Evolutionary conservation across 2,329 filamentous ascomycete genomes (phyloP).

Genomic region (Myriangium duriaei): DNA sequence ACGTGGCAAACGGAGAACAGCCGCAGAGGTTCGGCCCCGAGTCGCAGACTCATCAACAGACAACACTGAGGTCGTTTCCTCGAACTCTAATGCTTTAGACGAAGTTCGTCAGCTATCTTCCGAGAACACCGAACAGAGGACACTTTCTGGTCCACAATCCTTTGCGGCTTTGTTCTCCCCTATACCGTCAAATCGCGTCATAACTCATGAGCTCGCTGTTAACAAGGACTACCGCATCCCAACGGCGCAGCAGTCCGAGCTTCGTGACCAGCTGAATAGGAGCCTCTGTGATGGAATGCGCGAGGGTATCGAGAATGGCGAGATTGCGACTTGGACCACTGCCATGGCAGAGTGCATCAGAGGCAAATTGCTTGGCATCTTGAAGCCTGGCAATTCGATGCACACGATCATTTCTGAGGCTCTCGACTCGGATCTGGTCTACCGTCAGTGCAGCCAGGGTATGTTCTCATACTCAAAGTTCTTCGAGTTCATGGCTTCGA

Average conservation of each 20-base stretch:
- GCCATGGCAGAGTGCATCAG: constrained; percentile 59
- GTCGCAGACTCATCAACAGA: constrained; percentile 37
- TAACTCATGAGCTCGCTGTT: constrained; percentile 69
- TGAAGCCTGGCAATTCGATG: constrained; percentile 60
- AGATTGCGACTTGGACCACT: constrained; percentile 55
- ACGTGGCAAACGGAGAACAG: constrained; percentile 51
- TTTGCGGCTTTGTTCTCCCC: constrained; percentile 39
- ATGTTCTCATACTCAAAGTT: constrained; percentile 73
- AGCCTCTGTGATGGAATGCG: constrained; percentile 50
- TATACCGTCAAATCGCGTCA: constrained; percentile 59
- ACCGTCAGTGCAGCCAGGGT: constrained; percentile 55
- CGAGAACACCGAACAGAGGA: not conserved
- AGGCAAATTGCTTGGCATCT: constrained; percentile 57
- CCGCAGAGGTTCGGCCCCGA: constrained; percentile 58
- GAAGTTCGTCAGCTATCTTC: constrained; percentile 2
- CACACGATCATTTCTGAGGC: constrained; percentile 63
- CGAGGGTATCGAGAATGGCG: constrained; percentile 48
- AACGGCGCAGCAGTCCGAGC: constrained; percentile 44
- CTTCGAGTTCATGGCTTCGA: constrained; percentile 60
- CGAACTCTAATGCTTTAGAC: constrained; percentile 8
- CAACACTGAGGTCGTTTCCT: constrained; percentile 13
- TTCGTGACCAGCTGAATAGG: constrained; percentile 47
- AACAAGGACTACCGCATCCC: constrained; percentile 62
- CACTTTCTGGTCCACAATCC: constrained; percentile 1
- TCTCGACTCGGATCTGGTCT: constrained; percentile 59